phyloP scores from a whole-genome alignment of 148 eudicot genomes.

The Rhododendron ovatum region DNA sequence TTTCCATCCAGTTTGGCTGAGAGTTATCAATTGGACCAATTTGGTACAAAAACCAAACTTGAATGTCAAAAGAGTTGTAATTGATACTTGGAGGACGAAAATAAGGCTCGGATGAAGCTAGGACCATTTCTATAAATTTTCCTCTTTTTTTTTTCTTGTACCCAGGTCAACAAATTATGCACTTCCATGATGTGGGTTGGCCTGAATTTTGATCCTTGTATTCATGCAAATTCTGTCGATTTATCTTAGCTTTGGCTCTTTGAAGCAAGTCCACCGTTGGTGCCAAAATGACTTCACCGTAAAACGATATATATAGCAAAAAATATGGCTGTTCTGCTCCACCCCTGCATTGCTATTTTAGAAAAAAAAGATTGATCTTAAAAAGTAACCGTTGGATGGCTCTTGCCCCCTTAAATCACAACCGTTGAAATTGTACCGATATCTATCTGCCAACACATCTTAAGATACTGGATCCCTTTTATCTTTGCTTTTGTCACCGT shows the following conservation, averaged over 20 bases:
- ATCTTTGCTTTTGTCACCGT: neutral
- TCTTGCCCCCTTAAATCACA: neutral
- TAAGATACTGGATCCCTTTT: neutral
- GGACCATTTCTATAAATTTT: no score
- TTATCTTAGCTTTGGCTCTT: neutral
- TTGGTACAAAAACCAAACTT: no score
- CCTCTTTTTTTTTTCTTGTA: neutral
- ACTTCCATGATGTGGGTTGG: neutral
- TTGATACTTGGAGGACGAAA: no score
- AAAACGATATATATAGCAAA: neutral
- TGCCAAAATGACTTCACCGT: neutral
- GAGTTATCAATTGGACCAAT: no score
- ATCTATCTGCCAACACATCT: neutral
- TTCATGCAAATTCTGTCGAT: neutral
- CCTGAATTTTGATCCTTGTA: slow-evolving; percentile 8
- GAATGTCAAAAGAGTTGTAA: no score
- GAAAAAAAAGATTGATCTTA: no score
- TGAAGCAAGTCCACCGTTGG: neutral
- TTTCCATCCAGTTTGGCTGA: no score
- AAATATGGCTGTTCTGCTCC: neutral
- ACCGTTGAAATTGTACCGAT: neutral
- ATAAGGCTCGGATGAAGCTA: no score
- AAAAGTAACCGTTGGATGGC: neutral
- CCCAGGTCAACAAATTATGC: neutral
- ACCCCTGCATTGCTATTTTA: neutral